phyloP scores from a whole-genome alignment of 164 flowering plant species.

The Macadamia integrifolia region DNA sequence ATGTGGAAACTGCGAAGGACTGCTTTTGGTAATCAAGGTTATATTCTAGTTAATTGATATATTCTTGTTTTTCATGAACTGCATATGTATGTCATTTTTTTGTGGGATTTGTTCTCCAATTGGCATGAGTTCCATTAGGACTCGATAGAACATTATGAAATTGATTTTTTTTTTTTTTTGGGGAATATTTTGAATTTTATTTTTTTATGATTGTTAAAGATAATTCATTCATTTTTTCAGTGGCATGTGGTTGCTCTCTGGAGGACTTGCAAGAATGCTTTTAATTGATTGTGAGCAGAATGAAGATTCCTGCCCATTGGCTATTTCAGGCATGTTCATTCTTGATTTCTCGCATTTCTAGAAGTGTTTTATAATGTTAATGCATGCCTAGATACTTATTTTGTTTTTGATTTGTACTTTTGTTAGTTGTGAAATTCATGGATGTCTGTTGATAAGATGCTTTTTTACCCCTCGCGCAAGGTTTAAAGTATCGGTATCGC shows the following conservation, averaged over 20 bases:
- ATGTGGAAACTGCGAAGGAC: too few relatives aligned
- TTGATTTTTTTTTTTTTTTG: not conserved
- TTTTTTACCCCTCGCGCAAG: too few relatives aligned
- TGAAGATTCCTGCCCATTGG: constrained; percentile 47
- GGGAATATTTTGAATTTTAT: not conserved
- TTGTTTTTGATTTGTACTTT: not conserved
- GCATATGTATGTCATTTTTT: too few relatives aligned
- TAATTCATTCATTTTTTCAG: constrained; percentile 23
- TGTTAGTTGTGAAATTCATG: not conserved
- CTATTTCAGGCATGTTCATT: constrained; percentile 59
- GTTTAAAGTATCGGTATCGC: too few relatives aligned
- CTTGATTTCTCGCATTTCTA: not conserved
- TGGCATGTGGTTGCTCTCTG: constrained; percentile 73
- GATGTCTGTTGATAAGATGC: not conserved
- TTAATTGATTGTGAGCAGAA: constrained; percentile 70
- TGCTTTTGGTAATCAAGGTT: too few relatives aligned
- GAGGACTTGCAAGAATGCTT: constrained; percentile 74
- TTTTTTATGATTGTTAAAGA: not conserved
- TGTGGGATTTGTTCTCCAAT: not conserved
- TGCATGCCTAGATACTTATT: not conserved
- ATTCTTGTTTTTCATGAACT: too few relatives aligned
- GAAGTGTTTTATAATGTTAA: not conserved
- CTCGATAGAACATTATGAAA: not conserved
- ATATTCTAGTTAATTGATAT: too few relatives aligned
- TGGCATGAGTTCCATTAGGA: not conserved